Evolutionary conservation across 805 yeast species (phyloP), one percentile per base, ranked within the genome.

Genomic region (Martiniozyma abietophila): DNA sequence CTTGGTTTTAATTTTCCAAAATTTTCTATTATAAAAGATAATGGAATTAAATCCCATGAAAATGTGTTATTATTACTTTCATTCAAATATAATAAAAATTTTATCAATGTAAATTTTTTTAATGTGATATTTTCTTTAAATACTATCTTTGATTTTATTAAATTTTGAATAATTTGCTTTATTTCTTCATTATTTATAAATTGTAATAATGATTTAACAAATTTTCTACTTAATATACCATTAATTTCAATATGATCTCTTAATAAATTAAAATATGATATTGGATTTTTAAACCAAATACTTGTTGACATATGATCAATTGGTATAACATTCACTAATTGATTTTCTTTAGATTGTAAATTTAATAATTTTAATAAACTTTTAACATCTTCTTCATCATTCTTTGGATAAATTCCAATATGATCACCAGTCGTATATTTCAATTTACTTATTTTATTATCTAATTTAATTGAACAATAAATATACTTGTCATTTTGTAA

Each of bases 391-490:
- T 70, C 78, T 43, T 69, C 59, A 4, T 83, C 60, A 59, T 89
- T 89, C 16, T 82, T 77, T 19, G 96, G 85, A 82, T 94, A 81
- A 31, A 89, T 63, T 12, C 94, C 96, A 37, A 89, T 61, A 59
- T 89, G 96, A 55, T 89, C 97, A 52, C 97, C 97, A 4, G 96
- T 84, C 29, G 83, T 64, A 57, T 88, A 89, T 45, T 76, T 74
- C 49, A 89, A 63, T 47, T 75, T 75, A 4, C 86, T 69, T 14
- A 64, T 71, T 1, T 78, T 61, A 14, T 82, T 59, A 49, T 83
- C 94, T 20, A 45, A 22, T 9, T 37, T 15, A 43, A 89, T 69
- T 53, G 84, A 95, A 36, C 76, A 69, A 53, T 85, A 95, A 31
- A 88, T 69, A 21, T 46, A 40, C 2, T 67, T 50, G 31, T 63